Evolutionary conservation across 495 filamentous ascomycete genomes (phyloP), one percentile per base, ranked within the genome.

Genomic region (Hypomontagnella monticulosa): DNA sequence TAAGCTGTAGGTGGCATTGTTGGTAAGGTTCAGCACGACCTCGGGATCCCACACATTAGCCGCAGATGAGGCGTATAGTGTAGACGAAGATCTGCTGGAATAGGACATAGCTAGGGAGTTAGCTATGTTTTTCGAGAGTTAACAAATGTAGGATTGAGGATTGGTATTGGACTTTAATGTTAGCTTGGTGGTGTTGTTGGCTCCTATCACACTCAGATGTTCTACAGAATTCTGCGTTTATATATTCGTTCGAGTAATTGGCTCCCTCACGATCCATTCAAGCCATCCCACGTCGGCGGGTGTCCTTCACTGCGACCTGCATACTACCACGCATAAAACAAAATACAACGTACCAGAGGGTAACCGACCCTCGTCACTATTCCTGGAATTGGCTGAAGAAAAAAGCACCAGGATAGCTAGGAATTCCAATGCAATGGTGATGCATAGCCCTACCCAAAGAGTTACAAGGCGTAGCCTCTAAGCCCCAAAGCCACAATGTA

Each of bases 1-100:
- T 18, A 19, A 23, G 16, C n/a, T 4, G 0, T 9, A 4, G 9
- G 16, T 19, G 16, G 1, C 7, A 1, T 1, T 2, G 37, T 46
- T 51, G 53, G 15, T 15, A 27, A 63, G 23, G 11, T 15, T 16
- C 4, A 66, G 36, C 4, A 60, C 50, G 33, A 3, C 36, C n/a
- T 60, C 43, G 16, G 56, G 56, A 32, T 66, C 62, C 62, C 62
- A 66, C 38, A 15, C n/a, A n/a, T 37, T 42, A 2, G 42, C 12
- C 8, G 15, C 34, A 1, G 44, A 19, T 20, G 27, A 30, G 14
- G 16, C 4, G n/a, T 54, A 40, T 43, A 43, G 19, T 15, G 6
- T 11, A 16, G 18, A 41, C 1, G 42, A n/a, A 8, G 54, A 33
- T 18, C 20, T 16, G 8, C 12, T 16, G 14, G 5, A 46, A 34